These are phyloP conservation scores for Leptomonas pyrrhocoris DNA, from an alignment of 208 protist species.

Conservation along the genomic window DNA sequence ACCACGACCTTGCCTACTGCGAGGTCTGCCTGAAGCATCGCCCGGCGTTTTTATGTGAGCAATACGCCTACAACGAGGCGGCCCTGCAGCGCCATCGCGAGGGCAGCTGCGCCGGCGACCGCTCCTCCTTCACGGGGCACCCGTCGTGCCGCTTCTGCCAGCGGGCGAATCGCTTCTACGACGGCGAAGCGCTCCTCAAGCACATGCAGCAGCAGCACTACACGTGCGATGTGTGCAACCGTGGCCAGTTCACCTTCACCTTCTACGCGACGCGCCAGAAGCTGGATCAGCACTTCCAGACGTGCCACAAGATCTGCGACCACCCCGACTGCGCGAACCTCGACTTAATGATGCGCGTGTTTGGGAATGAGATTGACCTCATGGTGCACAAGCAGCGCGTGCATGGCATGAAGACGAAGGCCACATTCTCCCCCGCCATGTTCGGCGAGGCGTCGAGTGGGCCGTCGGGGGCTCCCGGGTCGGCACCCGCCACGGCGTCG, in stretches of 20 bases:
- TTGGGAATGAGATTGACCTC: slow-evolving; percentile 82
- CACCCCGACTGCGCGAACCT: slow-evolving; percentile 74
- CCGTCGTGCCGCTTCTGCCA: slow-evolving; percentile 84
- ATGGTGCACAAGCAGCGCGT: slow-evolving; percentile 78
- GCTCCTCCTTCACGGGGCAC: slow-evolving; percentile 82
- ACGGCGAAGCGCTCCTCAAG: slow-evolving; percentile 81
- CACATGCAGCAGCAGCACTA: slow-evolving; percentile 92
- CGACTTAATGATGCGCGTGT: slow-evolving; percentile 86
- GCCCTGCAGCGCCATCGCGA: slow-evolving; percentile 64
- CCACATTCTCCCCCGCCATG: slow-evolving; percentile 28
- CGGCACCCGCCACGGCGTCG: slow-evolving; percentile 44
- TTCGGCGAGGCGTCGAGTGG: slow-evolving; percentile 17
- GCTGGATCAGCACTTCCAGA: slow-evolving; percentile 78
- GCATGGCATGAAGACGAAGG: slow-evolving; percentile 59
- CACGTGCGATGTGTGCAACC: slow-evolving; percentile 89
- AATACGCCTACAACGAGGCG: slow-evolving; percentile 61
- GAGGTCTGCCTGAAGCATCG: slow-evolving; percentile 72
- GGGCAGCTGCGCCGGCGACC: slow-evolving; percentile 62
- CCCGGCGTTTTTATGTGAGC: slow-evolving; percentile 86
- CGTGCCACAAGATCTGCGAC: slow-evolving; percentile 83
- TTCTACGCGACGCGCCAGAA: slow-evolving; percentile 82
- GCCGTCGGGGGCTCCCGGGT: slow-evolving; percentile 10
- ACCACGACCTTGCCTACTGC: slow-evolving; percentile 80
- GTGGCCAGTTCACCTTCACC: slow-evolving; percentile 79
- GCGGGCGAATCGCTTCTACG: slow-evolving; percentile 58